Base-by-base conservation (phyloP, 768 basidiomycete genomes). In the Suillus luteus region DNA sequence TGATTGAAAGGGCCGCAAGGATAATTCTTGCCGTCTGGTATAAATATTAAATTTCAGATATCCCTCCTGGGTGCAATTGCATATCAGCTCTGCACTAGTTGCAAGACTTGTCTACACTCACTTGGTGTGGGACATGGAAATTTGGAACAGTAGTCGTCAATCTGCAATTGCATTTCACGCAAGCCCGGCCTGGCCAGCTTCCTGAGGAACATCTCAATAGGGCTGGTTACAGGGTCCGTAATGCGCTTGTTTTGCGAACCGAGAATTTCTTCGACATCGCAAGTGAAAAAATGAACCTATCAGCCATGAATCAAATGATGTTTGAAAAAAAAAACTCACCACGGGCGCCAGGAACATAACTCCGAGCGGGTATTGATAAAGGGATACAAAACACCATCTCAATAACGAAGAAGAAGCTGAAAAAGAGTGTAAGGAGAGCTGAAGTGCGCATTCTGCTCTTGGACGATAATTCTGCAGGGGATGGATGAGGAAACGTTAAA, bases 381-480 rank as follows among this genome's bases (percentile, higher is more conserved):
- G 57, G 57, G 6, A 58, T 27, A 27, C 38, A 41, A 12, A 58
- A 41, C 10, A 40, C 24, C 24, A 58, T 27, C 10, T 19, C 24
- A 19, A 27, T 22, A 27, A 17, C 11, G 2, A 27, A 41, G 38
- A 58, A 58, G 6, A 58, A 41, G 8, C 40, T 41, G 24, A 41
- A 58, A 58, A 58, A 58, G 57, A 58, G 57, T 19, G 57, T 41
- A 41, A 27, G 27, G 57, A 58, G 38, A 58, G 57, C 40, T 27
- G 57, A 58, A 27, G 27, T 43, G 17, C 57, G 57, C 57, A 58
- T 58, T 58, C 40, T 58, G 57, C 35, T 41, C 57, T 58, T 41
- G 12, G 57, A 58, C 10, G 57, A 58, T 57, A 55, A 37, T 55
- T 37, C 11, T 35, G 55, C 7, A 38, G 22, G 15, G 17, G 38